phyloP scores from a whole-genome alignment of 768 basidiomycete genomes.

The Boletus eberwhitei region DNA sequence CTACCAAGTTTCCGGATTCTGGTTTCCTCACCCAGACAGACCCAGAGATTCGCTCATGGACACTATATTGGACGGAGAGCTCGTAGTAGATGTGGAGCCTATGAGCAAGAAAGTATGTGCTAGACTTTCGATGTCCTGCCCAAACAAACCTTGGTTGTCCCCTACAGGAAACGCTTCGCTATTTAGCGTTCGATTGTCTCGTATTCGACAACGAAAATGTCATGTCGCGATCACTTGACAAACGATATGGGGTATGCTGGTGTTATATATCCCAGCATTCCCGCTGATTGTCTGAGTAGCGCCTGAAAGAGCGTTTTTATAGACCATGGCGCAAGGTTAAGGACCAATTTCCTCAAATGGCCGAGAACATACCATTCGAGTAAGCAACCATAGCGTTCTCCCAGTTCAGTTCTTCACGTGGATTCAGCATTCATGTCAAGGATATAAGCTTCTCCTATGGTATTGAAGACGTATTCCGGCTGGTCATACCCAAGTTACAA shows the following conservation, averaged over 20 bases:
- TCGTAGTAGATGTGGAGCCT: conserved; percentile 88
- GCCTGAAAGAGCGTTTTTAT: conserved; percentile 78
- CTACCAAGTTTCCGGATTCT: conserved; percentile 69
- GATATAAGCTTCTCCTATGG: conserved; percentile 84
- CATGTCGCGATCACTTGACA: conserved; percentile 78
- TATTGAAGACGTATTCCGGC: conserved; percentile 78
- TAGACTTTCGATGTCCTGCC: neutral
- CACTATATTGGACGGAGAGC: conserved; percentile 89
- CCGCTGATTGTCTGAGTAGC: conserved; percentile 12
- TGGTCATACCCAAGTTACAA: conserved; percentile 80
- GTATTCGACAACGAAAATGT: conserved; percentile 84
- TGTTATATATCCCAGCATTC: neutral
- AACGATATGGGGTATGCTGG: conserved; percentile 80
- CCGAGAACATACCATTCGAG: conserved; percentile 74
- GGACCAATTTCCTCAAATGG: conserved; percentile 64
- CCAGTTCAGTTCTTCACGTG: conserved; percentile 5
- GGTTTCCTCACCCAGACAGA: conserved; percentile 86
- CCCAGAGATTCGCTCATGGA: conserved; percentile 64
- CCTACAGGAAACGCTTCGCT: conserved; percentile 71
- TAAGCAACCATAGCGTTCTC: conserved; percentile 37
- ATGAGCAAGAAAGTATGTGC: conserved; percentile 59
- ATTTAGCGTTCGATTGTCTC: conserved; percentile 90
- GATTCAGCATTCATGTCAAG: conserved; percentile 77
- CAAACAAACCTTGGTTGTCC: neutral
- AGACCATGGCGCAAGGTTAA: conserved; percentile 74